A percentile compares a stretch with the other conserved stretches of the same genome.
Evolutionary conservation across 257 asterid genomes (phyloP).

Genomic region (Solanum pimpinellifolium): DNA sequence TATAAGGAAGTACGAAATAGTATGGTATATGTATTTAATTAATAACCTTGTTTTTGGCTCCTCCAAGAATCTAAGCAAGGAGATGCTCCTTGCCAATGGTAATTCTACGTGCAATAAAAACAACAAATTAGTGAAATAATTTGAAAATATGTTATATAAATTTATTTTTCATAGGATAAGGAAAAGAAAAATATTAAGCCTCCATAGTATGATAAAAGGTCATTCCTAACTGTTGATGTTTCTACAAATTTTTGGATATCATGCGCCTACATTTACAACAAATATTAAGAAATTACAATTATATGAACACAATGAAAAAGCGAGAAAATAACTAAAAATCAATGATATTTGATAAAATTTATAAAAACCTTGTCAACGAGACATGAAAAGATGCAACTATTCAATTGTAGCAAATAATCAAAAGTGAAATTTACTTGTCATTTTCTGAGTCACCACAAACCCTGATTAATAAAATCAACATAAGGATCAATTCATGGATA

Average conservation of each 20-base stretch:
- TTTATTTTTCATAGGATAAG: background rate
- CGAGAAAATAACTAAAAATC: background rate
- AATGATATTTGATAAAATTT: background rate
- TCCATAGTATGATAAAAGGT: background rate
- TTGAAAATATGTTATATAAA: background rate
- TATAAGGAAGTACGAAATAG: no score
- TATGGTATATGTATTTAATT: no score
- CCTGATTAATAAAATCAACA: background rate
- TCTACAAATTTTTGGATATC: background rate
- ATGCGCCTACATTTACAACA: background rate
- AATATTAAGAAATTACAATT: background rate
- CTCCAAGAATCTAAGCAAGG: no score
- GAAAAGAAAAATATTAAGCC: background rate
- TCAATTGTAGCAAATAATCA: background rate
- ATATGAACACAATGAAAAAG: background rate
- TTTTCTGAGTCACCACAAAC: background rate
- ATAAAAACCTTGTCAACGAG: background rate
- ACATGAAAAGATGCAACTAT: background rate
- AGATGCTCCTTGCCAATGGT: no score
- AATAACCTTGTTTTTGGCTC: no score
- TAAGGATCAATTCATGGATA: background rate
- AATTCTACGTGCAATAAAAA: background rate
- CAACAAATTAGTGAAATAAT: background rate
- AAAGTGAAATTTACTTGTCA: background rate
- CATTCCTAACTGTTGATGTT: background rate